Conservation (phyloP, 2,329 filamentous ascomycete species). For the Pseudogymnoascus sp. region DNA sequence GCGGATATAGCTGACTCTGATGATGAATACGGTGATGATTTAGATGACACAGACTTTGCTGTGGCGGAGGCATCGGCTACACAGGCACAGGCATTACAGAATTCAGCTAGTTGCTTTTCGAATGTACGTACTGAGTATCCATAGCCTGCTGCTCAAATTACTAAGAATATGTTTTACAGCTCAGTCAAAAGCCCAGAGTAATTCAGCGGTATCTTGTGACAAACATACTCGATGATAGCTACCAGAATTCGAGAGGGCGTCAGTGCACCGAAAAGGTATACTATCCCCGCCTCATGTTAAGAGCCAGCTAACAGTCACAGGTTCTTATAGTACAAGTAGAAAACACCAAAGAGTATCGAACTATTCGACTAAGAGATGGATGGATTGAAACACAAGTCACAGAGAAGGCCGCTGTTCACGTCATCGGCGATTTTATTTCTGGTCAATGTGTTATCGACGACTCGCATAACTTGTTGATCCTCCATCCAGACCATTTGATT, state of each 20-base stretch:
- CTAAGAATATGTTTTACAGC: conserved; percentile 61
- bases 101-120: conserved; percentile 31
- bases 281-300: background rate
- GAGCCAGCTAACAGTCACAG: conserved; percentile 37
- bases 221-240: conserved; percentile 64
- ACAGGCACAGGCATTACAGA: conserved; percentile 58
- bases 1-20: conserved; percentile 46
- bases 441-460: conserved; percentile 81
- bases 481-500: conserved; percentile 92
- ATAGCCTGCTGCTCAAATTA: conserved; percentile 26
- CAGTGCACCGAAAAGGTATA: conserved; percentile 61
- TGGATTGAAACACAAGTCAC: conserved; percentile 80
- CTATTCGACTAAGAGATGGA: conserved; percentile 72
- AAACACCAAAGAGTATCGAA: conserved; percentile 56
- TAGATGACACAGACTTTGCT: conserved; percentile 67
- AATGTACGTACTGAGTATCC: conserved; percentile 47
- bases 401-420: conserved; percentile 71
- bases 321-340: conserved; percentile 79
- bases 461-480: conserved; percentile 72
- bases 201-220: conserved; percentile 85
- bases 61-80: conserved; percentile 68
- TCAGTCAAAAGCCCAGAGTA: conserved; percentile 59
- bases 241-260: conserved; percentile 56
- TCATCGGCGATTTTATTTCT: conserved; percentile 70
- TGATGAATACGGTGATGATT: conserved; percentile 67